Evolutionary conservation across 805 yeast genomes (phyloP).

Genomic region (Cyberlindnera petersonii): DNA sequence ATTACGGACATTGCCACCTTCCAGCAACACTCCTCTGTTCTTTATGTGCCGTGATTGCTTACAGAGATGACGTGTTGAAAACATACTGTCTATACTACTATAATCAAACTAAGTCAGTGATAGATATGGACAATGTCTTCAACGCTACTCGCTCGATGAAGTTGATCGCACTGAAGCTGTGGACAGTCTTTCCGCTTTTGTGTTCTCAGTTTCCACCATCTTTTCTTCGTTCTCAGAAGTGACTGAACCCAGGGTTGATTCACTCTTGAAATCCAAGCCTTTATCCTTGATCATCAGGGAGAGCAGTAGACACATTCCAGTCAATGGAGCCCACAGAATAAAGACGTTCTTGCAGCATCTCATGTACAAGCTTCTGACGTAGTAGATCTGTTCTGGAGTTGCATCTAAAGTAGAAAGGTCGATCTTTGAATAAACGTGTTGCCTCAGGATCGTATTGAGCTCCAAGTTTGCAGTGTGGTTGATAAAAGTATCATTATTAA

Average conservation of each 20-base stretch:
- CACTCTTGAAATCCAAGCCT: slow-evolving; percentile 14
- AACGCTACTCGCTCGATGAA: neutral
- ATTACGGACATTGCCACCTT: slow-evolving; percentile 10
- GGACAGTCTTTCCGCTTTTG: too few species aligned
- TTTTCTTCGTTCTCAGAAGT: neutral
- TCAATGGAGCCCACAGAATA: slow-evolving; percentile 21
- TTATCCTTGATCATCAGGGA: slow-evolving; percentile 18
- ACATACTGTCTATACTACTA: too few species aligned
- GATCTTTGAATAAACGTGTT: slow-evolving; percentile 20
- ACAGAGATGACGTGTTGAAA: neutral
- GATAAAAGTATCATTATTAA: slow-evolving; percentile 15
- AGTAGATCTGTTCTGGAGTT: slow-evolving; percentile 8
- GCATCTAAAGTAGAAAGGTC: slow-evolving; percentile 9
- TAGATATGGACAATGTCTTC: too few species aligned
- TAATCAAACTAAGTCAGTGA: too few species aligned
- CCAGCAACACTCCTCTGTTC: slow-evolving; percentile 9
- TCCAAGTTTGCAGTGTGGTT: slow-evolving; percentile 11
- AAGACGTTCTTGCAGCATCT: slow-evolving; percentile 16
- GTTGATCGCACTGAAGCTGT: neutral
- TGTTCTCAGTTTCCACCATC: neutral
- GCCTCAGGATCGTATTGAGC: slow-evolving; percentile 11
- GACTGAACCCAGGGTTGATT: neutral
- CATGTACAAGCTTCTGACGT: slow-evolving; percentile 19
- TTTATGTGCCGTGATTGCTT: slow-evolving; percentile 1
- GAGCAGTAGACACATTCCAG: slow-evolving; percentile 14